Evolutionary conservation across 2,329 filamentous ascomycete genomes (phyloP).

Genomic region (Penicillium sp.): DNA sequence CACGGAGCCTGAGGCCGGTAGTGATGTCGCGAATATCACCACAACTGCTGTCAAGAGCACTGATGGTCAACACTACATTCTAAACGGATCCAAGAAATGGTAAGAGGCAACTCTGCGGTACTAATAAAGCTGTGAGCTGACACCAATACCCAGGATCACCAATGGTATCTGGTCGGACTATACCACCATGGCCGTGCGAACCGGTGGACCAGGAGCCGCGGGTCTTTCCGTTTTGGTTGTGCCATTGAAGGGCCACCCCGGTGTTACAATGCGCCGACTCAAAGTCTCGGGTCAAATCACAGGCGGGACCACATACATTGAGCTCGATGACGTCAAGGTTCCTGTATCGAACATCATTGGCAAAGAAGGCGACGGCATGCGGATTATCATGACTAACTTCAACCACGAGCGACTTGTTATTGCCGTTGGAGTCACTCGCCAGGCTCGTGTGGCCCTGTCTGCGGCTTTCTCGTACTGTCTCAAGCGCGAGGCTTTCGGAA

Average conservation of each 20-base stretch:
- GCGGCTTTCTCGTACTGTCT: slow-evolving; percentile 63
- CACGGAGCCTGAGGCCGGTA: slow-evolving; percentile 72
- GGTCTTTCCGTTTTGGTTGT: slow-evolving; percentile 69
- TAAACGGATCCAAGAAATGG: slow-evolving; percentile 80
- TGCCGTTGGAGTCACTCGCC: slow-evolving; percentile 62
- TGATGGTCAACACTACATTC: slow-evolving; percentile 66
- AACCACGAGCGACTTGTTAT: slow-evolving; percentile 74
- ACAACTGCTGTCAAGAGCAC: slow-evolving; percentile 64
- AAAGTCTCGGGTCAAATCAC: slow-evolving; percentile 65
- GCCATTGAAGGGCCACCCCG: slow-evolving; percentile 65
- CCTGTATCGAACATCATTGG: slow-evolving; percentile 70
- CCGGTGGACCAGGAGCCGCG: slow-evolving; percentile 61
- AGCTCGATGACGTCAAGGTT: slow-evolving; percentile 72
- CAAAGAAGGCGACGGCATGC: slow-evolving; percentile 69
- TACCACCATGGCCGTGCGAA: slow-evolving; percentile 70
- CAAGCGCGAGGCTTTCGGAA: slow-evolving; percentile 67
- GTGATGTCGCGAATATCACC: slow-evolving; percentile 70
- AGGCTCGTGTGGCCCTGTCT: slow-evolving; percentile 60
- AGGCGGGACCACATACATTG: slow-evolving; percentile 72
- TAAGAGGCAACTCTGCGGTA: slow-evolving; percentile 7
- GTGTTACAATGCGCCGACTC: slow-evolving; percentile 67
- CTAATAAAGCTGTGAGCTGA: not conserved
- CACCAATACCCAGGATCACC: slow-evolving; percentile 55
- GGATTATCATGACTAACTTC: slow-evolving; percentile 75
- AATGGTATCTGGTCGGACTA: slow-evolving; percentile 71